Evolutionary conservation across 108 stramenopile genomes (phyloP), one percentile per base, ranked within the genome.

Genomic region (Licmophora abbreviata): DNA sequence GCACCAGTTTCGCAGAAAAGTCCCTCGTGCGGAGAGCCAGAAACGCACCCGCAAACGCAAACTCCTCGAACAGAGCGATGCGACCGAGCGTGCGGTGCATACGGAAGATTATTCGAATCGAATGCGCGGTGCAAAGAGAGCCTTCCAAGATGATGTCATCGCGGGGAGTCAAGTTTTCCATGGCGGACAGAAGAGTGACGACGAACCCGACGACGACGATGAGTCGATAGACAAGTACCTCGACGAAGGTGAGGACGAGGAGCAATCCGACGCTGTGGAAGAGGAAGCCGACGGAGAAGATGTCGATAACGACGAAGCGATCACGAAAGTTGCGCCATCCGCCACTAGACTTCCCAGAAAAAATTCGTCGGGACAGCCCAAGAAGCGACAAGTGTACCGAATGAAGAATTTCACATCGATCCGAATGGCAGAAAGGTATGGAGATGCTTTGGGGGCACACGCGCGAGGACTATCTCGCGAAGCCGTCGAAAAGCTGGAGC

Each of bases 371-470:
- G 26, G 53, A 38, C 43, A 51, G 30, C 33, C 18, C 33, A 38
- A 60, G 46, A 73, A 72, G 43, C 68, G 63, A 46, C 62, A 66
- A 12, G 26, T 81, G 52, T 75, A 76, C 37, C 72, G 79, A 29
- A 47, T 91, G 40, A 49, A 53, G 32, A 83, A 91, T 24, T 84
- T 91, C 46, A 66, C 78, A 42, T 83, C 81, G 27, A 53, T 69
- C 17, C 61, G 68, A 35, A 69, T 91, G 66, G 80, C 83, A 15
- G 63, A 84, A 33, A 58, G 70, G 31, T 85, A 86, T 41, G 89
- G 89, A 32, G 76, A 84, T 18, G 89, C 89, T 23, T 55, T 91
- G 14, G 75, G 58, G 12, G 84, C 83, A 11, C 84, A 86, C 51
- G 76, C 83, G 31, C 51, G 72, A 33, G 89, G 89, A 9, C 52